Percentiles rank a stretch among this genome's conserved stretches.
These are phyloP conservation scores for Schizophyllum amplum DNA, from an alignment of 1,284 basidiomycete genomes.

Conservation along the genomic window DNA sequence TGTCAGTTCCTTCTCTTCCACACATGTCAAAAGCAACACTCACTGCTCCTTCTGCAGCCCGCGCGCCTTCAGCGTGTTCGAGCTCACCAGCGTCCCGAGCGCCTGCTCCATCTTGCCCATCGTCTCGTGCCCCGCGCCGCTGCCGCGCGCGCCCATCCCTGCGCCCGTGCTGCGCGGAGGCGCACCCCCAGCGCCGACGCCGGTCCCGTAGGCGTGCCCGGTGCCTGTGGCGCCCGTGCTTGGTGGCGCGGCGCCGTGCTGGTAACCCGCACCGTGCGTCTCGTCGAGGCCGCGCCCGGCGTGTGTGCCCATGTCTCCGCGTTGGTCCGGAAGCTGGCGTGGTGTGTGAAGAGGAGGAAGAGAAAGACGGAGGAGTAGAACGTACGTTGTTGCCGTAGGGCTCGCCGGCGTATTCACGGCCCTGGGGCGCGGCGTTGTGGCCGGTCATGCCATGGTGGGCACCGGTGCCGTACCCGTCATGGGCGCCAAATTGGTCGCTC, in stretches of 20 bases:
- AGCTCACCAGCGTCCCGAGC: slow-evolving; percentile 38
- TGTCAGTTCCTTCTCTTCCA: not conserved
- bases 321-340: not conserved
- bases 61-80: slow-evolving; percentile 38
- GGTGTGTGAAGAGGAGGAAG: not conserved
- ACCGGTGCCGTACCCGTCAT: not conserved
- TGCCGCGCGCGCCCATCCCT: not conserved
- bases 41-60: slow-evolving; percentile 45
- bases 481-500: too few species aligned
- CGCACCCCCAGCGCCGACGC: not conserved
- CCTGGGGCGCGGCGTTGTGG: not conserved
- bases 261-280: not conserved
- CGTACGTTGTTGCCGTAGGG: not conserved
- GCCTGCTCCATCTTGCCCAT: slow-evolving; percentile 43
- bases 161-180: not conserved
- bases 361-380: not conserved
- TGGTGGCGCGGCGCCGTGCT: not conserved
- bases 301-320: not conserved
- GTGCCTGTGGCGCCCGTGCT: not conserved
- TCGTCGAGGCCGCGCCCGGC: not conserved
- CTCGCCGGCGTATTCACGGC: not conserved
- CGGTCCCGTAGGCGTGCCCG: not conserved
- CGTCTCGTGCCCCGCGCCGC: slow-evolving; percentile 9
- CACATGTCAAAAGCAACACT: slow-evolving; percentile 8
- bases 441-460: not conserved